Base-by-base conservation (phyloP, 2,329 filamentous ascomycete species). In the Hymenoscyphus fructigenus region DNA sequence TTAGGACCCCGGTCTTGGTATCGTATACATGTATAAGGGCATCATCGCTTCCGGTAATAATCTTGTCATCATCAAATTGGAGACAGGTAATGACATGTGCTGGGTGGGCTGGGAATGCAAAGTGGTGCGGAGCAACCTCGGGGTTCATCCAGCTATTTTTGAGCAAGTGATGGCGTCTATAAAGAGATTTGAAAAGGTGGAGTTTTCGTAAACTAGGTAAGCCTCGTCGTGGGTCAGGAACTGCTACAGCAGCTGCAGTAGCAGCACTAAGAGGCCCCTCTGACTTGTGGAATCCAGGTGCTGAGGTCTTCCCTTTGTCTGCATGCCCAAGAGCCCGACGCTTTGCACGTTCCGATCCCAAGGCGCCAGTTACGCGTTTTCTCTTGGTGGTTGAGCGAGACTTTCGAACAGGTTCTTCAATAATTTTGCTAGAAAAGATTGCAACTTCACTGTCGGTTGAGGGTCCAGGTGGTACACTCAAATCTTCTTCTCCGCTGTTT, bases 21-120 rank as follows among this genome's bases (percentile, higher is more conserved):
- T 98, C 93, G 77, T 98, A 99, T 36, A 99, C 93, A 73, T 99
- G 93, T 73, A 99, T 99, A 68, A 97, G 89, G 3, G 93, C 97
- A 75, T 99, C 95, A 76, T 99, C 95, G 74, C 94, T 98, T 29
- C 95, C 95, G 1, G 95, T 99, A 70, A 99, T 85, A 70, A 99
- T 97, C 79, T 98, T 98, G 81, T 99, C 93, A 59, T 93, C 91
- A 74, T 99, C 95, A 73, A 99, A 99, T 76, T 99, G 93, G 62
- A 99, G 84, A 75, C 95, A 99, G 17, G 95, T 99, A 61, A 99
- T 96, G 67, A 99, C 95, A 79, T 98, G 94, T 38, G 92, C 88
- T 66, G 95, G 92, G 75, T 99, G 95, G 5, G 95, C 95, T n/a
- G 92, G 89, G 78, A 99, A 98, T 4, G 95, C 95, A 65, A 99